A percentile compares a stretch with the other conserved stretches of the same genome.
Conservation (phyloP, 805 yeast species). For the Osmozyma mogii region DNA sequence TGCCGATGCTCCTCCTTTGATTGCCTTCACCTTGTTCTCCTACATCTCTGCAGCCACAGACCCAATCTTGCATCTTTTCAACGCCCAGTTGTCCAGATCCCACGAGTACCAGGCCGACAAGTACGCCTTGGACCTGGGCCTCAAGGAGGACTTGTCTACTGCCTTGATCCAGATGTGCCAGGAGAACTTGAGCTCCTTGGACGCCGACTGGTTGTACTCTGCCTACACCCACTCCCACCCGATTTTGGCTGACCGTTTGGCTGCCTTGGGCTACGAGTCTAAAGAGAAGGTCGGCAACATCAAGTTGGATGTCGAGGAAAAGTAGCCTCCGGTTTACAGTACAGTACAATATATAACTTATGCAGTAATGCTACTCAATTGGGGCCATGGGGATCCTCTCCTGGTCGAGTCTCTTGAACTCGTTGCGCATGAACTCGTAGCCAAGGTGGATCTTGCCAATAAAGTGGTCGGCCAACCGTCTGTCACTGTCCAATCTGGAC, state of each 20-base stretch:
- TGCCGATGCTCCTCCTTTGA: conserved; percentile 56
- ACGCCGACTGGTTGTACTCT: conserved; percentile 84
- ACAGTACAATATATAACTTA: no score
- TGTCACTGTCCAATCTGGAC: conserved; percentile 77
- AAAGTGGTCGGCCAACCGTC: conserved; percentile 84
- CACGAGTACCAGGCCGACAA: conserved; percentile 93
- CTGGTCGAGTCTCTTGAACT: no score
- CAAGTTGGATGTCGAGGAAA: no score
- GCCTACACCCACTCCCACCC: conserved; percentile 91
- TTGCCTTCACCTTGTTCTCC: conserved; percentile 75
- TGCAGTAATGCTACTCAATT: no score
- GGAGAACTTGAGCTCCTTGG: conserved; percentile 78
- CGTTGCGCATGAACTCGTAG: conserved; percentile 65
- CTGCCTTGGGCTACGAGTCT: conserved; percentile 53
- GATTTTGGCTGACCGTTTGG: conserved; percentile 78
- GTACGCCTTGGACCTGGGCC: conserved; percentile 71
- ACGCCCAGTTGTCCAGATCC: conserved; percentile 69
- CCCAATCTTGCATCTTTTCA: conserved; percentile 53
- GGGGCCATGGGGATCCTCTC: no score
- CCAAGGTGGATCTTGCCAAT: conserved; percentile 82
- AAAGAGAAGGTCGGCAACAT: conserved; percentile 30
- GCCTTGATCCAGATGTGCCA: conserved; percentile 71
- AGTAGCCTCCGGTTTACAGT: no score
- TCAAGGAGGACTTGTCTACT: conserved; percentile 54
- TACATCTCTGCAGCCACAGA: conserved; percentile 77